Base-by-base conservation (phyloP, 257 asterid genomes). In the Solanum medicagineum region DNA sequence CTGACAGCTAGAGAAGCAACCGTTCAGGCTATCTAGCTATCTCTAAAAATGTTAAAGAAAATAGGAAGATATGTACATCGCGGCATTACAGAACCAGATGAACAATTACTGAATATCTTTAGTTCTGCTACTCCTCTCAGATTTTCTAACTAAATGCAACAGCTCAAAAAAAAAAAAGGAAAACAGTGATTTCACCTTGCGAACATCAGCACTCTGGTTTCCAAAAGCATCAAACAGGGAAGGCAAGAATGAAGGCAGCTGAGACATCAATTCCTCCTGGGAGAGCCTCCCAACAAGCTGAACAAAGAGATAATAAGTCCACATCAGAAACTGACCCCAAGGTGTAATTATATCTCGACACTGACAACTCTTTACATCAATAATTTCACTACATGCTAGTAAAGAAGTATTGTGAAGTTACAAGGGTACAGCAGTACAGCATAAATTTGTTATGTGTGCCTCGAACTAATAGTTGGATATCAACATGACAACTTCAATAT, bases 191-290 rank as follows among this genome's bases (percentile, higher is more conserved):
- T 9, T 77, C 83, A 96, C 99, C 99, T 96, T 96, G 74, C 98
- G 99, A 83, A 96, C 99, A 90, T 96, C 99, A 79, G 99, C 98
- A 90, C 98, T 96, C 92, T 94, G 98, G 90, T 90, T 96, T 83
- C 98, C 96, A 88, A 96, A 96, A 74, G 99, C 98, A 87, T 95
- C 98, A 90, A 95, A 96, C 85, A 96, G 95, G 44, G 98, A 96
- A 74, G 98, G 99, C 88, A 96, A 92, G 90, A 96, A 96, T 56
- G 98, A 91, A 53, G 95, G 94, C 49, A 96, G 90, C n/a, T 96
- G 97, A 80, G 92, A 79, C 97, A 93, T 93, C 86, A 96, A 90
- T 81, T 95, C 99, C 90, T 95, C 98, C 83, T 92, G 97, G 29
- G 99, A 92, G 84, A 96, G 97, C 89, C 97, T 93, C 45, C 98